Conservation (phyloP, 2,329 filamentous ascomycete species). For the Raffaelea deltoideospora region DNA sequence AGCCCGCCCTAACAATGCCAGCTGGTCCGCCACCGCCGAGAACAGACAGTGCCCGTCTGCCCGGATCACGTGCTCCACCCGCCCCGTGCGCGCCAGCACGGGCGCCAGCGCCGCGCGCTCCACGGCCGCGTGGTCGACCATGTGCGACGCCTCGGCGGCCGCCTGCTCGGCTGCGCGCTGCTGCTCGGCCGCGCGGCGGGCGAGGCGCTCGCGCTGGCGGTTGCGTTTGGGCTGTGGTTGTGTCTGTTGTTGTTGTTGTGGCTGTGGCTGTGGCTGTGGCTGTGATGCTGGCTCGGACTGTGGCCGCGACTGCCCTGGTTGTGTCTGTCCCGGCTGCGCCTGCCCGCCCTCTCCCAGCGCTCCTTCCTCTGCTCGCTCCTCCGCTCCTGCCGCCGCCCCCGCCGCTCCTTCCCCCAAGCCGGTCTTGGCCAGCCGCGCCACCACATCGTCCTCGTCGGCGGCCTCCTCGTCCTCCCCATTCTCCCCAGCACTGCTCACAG, state of each 20-base stretch:
- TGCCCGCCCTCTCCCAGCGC: too few species aligned
- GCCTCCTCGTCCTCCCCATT: conserved; percentile 5
- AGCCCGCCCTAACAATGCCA: conserved; percentile 36
- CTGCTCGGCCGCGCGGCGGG: conserved; percentile 73
- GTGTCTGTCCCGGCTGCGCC: conserved; percentile 2
- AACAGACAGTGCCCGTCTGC: conserved; percentile 95
- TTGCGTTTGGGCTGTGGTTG: conserved; percentile 56
- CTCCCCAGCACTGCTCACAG: conserved; percentile 1
- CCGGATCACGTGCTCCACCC: conserved; percentile 64
- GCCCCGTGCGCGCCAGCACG: conserved; percentile 45
- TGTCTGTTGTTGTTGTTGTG: conserved; percentile 7
- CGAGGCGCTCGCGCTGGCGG: conserved; percentile 79
- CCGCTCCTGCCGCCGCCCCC: conserved; percentile 4
- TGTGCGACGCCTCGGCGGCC: conserved; percentile 55
- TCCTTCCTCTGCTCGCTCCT: too few species aligned
- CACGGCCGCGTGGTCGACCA: conserved; percentile 56
- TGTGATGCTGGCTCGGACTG: too few species aligned
- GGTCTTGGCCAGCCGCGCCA: conserved; percentile 11
- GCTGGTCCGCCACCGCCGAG: conserved; percentile 76
- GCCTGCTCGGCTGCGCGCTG: conserved; percentile 55
- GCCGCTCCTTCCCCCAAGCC: conserved; percentile 3
- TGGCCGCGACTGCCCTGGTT: too few species aligned
- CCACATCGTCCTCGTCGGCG: conserved; percentile 8
- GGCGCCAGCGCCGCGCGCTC: conserved; percentile 58
- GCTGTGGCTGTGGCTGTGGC: conserved; percentile 8